Evolutionary conservation across 768 basidiomycete species (phyloP), one percentile per base, ranked within the genome.

Genomic region (Sutorius australiensis): DNA sequence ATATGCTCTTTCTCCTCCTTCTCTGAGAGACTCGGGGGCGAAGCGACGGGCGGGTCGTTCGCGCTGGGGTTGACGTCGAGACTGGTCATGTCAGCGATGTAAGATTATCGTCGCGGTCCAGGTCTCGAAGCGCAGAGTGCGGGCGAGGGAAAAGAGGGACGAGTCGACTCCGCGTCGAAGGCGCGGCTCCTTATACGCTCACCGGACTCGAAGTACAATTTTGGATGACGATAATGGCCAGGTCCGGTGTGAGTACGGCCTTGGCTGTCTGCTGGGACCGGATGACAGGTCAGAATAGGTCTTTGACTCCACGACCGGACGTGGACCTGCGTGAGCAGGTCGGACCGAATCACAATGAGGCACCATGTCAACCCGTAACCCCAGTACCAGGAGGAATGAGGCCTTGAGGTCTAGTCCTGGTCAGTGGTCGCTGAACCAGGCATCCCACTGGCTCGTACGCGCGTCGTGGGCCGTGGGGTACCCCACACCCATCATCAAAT

Each of bases 1-100:
- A 24, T 2, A 3, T 53, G 13, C 10, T 17, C 50, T 40, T 57
- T 57, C 16, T 57, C 56, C 10, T 17, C 50, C 45, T 57, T 57
- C 16, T 57, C 56, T 6, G 49, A 53, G 19, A 47, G 50, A 21
- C 56, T 45, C 21, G 30, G 27, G 2, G 51, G 33, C 28, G 51
- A 34, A 1, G 44, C 9, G 10, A 32, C 32, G 28, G 49, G 10
- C 24, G 24, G 24, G 24, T 24, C 24, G 24, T 2, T 24, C 24
- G 13, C 9, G 47, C 8, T 8, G 28, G 28, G 33, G 16, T 51
- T 21, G 5, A n/a, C 3, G 24, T 51, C 51, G 5, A 19, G 10
- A 21, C 4, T 36, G 24, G 34, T 27, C 50, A 51, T 50, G 46
- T 30, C 21, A 27, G 27, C 14, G 4, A 17, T 10, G n/a, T 24